phyloP scores from a whole-genome alignment of 129 eudicot genomes.

The Deinandra increscens region DNA sequence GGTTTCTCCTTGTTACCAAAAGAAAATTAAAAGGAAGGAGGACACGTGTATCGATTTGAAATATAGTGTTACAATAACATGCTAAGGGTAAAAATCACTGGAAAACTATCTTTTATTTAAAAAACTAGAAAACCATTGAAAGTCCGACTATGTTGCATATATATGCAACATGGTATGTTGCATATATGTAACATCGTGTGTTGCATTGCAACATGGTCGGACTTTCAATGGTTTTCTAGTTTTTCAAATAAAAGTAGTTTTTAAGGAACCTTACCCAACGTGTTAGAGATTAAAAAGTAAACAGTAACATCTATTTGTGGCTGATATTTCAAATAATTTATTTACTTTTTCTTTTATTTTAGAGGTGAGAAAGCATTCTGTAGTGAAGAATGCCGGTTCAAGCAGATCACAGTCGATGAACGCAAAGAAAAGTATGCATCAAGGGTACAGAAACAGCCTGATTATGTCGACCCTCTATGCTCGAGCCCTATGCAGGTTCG shows the following conservation, averaged over 20 bases:
- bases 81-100: too few species aligned
- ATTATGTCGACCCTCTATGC: conserved; percentile 53
- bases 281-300: neutral
- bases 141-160: too few species aligned
- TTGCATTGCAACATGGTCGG: too few species aligned
- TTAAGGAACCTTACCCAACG: too few species aligned
- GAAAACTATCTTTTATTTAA: too few species aligned
- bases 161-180: too few species aligned
- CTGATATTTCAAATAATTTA: neutral
- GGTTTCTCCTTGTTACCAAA: too few species aligned
- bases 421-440: conserved; percentile 55
- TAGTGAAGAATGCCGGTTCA: conserved; percentile 72
- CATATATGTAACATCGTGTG: too few species aligned
- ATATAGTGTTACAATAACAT: neutral
- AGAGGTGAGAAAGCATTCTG: conserved; percentile 87
- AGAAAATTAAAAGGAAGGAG: too few species aligned
- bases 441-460: conserved; percentile 38
- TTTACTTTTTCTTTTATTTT: conserved; percentile 14
- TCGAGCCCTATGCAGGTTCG: conserved; percentile 56
- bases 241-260: too few species aligned
- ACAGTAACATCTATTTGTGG: neutral
- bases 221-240: too few species aligned
- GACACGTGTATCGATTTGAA: neutral
- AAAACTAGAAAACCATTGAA: too few species aligned
- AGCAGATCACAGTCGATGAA: conserved; percentile 58